A percentile compares a stretch with the other conserved stretches of the same genome.
These are phyloP conservation scores for Aspergillus tubingensis DNA, from an alignment of 2,329 filamentous ascomycete species.

Conservation along the genomic window DNA sequence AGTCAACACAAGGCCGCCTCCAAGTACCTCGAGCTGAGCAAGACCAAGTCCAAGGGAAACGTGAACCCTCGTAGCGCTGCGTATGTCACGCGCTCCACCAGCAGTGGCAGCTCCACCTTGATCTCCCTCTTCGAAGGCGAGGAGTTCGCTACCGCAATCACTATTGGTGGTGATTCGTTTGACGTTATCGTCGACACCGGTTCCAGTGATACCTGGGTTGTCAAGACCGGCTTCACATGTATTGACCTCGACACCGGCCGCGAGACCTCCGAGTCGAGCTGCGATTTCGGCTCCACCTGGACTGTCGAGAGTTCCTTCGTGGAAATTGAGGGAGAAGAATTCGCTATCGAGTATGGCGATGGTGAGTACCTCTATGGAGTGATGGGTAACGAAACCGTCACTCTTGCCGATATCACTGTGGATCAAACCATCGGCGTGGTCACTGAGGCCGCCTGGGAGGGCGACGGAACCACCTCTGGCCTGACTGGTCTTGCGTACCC, in stretches of 20 bases:
- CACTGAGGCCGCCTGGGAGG: slow-evolving; percentile 2
- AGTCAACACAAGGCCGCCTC: background rate
- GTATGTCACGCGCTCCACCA: slow-evolving; percentile 5
- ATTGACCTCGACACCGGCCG: slow-evolving; percentile 21
- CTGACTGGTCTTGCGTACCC: slow-evolving; percentile 12
- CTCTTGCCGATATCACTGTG: slow-evolving; percentile 23
- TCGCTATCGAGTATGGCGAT: slow-evolving; percentile 29
- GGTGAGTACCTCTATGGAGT: slow-evolving; percentile 25
- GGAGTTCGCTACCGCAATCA: slow-evolving; percentile 21
- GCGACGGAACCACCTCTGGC: slow-evolving; percentile 6
- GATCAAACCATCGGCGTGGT: slow-evolving; percentile 9
- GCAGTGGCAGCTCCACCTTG: slow-evolving; percentile 7
- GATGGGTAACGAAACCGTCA: slow-evolving; percentile 26
- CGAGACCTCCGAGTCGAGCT: slow-evolving; percentile 8
- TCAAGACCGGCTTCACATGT: slow-evolving; percentile 38
- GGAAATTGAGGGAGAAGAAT: slow-evolving; percentile 24
- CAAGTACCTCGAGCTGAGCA: slow-evolving; percentile 11
- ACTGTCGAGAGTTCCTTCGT: slow-evolving; percentile 14
- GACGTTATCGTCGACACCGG: slow-evolving; percentile 50
- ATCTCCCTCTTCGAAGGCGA: slow-evolving; percentile 19
- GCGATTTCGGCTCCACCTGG: slow-evolving; percentile 24
- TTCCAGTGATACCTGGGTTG: slow-evolving; percentile 52
- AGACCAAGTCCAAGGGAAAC: slow-evolving; percentile 3
- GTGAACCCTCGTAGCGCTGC: slow-evolving; percentile 10
- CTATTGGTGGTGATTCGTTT: slow-evolving; percentile 34